phyloP scores from a whole-genome alignment of 257 asterid genomes.

The Nicotiana tomentosiformis region DNA sequence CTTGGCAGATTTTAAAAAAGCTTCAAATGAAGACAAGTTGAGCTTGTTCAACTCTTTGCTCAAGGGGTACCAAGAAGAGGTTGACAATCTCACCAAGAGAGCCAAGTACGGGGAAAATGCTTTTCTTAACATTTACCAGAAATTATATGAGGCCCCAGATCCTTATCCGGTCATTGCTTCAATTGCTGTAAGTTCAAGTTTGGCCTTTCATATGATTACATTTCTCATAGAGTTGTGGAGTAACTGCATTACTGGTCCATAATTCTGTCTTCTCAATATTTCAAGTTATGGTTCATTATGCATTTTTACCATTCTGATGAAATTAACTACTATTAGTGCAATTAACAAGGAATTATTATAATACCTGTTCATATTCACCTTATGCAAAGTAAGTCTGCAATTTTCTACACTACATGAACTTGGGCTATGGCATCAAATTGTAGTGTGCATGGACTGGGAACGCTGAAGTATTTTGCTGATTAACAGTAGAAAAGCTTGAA shows the following conservation, averaged over 20 bases:
- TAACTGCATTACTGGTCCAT: not conserved
- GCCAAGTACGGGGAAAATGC: slow-evolving; percentile 97
- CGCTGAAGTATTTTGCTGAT: not conserved
- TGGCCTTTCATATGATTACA: not conserved
- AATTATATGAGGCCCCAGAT: slow-evolving; percentile 97
- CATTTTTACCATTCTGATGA: not conserved
- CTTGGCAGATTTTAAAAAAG: slow-evolving; percentile 85
- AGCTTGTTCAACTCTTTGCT: slow-evolving; percentile 71
- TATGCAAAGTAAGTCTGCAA: not conserved
- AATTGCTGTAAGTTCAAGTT: slow-evolving; percentile 57
- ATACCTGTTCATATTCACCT: not conserved
- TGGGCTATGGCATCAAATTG: not conserved
- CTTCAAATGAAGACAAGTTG: slow-evolving; percentile 82
- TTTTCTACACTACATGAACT: not conserved
- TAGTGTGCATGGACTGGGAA: not conserved
- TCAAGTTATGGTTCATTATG: not conserved
- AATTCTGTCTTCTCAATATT: not conserved
- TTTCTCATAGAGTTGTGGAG: slow-evolving; percentile 6
- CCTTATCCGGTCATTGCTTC: slow-evolving; percentile 85
- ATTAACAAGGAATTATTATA: not conserved
- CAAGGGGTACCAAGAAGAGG: slow-evolving; percentile 99
- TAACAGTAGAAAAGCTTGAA: not conserved
- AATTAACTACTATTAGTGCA: not conserved
- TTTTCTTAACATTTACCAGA: slow-evolving; percentile 94
- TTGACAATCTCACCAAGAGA: slow-evolving; percentile 95